phyloP scores from a whole-genome alignment of 148 eudicot species.

The Rhododendron griersonianum region DNA sequence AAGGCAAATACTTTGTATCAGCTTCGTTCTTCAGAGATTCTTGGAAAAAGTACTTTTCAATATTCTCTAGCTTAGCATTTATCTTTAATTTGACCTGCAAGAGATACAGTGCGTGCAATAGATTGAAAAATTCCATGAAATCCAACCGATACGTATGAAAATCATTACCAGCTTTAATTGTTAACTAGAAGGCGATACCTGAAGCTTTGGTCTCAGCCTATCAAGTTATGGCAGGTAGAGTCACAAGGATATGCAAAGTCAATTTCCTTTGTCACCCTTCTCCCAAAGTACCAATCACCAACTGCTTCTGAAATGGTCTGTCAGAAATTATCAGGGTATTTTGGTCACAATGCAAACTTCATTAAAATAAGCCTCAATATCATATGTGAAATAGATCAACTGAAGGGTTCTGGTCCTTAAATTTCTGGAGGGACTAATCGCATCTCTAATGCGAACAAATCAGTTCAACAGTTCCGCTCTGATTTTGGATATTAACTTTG shows the following conservation, averaged over 20 bases:
- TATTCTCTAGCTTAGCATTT: not conserved
- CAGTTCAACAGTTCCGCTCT: not conserved
- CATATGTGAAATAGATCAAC: not conserved
- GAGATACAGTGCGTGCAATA: not conserved
- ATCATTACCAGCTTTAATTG: not conserved
- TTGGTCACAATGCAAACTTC: not conserved
- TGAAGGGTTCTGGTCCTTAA: not conserved
- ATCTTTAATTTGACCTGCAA: not conserved
- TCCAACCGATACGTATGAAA: not conserved
- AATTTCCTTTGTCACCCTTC: slow-evolving; percentile 48
- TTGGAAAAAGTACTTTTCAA: not conserved
- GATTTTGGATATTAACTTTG: not conserved
- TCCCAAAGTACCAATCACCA: slow-evolving; percentile 82
- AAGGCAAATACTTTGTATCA: not conserved
- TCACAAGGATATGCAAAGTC: slow-evolving; percentile 78
- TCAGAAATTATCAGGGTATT: not conserved
- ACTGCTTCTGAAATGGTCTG: slow-evolving; percentile 73
- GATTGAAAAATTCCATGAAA: not conserved
- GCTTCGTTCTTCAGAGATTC: not conserved
- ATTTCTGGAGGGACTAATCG: not conserved
- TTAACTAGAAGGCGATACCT: not conserved
- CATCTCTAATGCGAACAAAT: not conserved
- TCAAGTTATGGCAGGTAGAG: slow-evolving; percentile 59
- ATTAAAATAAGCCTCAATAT: not conserved
- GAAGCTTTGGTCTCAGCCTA: slow-evolving; percentile 14